These are phyloP conservation scores for Penicillium flavigenum DNA, from an alignment of 495 filamentous ascomycete genomes.

Conservation along the genomic window DNA sequence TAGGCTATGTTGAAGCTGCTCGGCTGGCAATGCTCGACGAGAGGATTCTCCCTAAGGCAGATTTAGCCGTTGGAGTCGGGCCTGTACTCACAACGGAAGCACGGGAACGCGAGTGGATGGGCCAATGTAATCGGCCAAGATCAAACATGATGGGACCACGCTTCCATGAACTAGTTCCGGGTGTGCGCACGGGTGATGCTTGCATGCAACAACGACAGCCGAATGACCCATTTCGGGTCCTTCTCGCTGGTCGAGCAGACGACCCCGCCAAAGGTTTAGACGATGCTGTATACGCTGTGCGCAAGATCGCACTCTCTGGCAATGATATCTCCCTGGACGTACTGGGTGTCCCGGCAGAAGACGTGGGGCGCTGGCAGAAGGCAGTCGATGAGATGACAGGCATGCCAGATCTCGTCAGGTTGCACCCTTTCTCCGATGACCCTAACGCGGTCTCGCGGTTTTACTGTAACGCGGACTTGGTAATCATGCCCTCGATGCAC, in stretches of 20 bases:
- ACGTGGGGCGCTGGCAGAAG: constrained; percentile 1
- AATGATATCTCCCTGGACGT: constrained; percentile 2
- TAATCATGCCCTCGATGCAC: constrained; percentile 3
- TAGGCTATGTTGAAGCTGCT: constrained; percentile 2
- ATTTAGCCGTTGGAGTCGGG: constrained; percentile 2
- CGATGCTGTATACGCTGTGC: not conserved
- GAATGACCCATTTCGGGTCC: not conserved
- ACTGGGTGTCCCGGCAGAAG: not conserved
- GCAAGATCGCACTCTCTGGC: not conserved
- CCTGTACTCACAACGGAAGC: constrained; percentile 1
- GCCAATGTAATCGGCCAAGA: not conserved
- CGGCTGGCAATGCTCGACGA: constrained; percentile 1
- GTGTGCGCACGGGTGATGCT: constrained; percentile 1
- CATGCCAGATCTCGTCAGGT: not conserved
- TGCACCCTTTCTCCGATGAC: constrained; percentile 2
- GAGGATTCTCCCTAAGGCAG: constrained; percentile 3
- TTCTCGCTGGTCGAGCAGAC: constrained; percentile 1
- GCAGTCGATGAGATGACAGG: not conserved
- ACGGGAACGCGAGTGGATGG: constrained; percentile 1
- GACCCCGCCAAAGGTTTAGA: constrained; percentile 4
- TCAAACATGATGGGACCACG: not conserved
- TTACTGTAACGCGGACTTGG: not conserved
- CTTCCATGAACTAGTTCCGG: not conserved
- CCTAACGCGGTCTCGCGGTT: not conserved
- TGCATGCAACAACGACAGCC: not conserved